Evolutionary conservation across 1,284 basidiomycete genomes (phyloP), one percentile per base, ranked within the genome.

Genomic region (Tilletia horrida): DNA sequence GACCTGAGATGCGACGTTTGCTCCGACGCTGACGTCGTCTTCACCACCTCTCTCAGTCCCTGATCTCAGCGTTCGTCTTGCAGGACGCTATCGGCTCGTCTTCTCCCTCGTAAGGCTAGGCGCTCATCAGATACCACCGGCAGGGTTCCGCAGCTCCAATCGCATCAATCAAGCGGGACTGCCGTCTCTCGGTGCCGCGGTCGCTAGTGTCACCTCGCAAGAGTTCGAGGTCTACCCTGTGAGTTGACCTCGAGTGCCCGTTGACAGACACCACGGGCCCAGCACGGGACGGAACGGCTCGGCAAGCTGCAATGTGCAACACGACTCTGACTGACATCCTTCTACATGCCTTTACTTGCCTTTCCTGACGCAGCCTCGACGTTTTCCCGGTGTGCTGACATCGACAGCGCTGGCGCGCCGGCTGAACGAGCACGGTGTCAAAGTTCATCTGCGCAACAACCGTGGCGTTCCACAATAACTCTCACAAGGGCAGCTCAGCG

Each of bases 41-140:
- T 40, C 4, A 40, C 11, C 11, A 4, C 35, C 35, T 59, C 14
- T 27, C 21, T 35, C 55, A 59, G 55, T 76, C 31, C 69, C 71
- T 23, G 72, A 76, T 47, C 67, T 74, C 43, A 74, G 73, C 63
- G 71, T 74, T 43, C 67, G 73, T 1, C 71, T 75, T n/a, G 73
- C 74, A 45, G 73, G 72, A 0, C 66, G 65, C 8, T 72, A 72
- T 31, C 66, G 67, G 1, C 67, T 73, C 6, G 63, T 62, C 8
- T 76, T 76, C 66, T 67, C 69, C 45, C 71, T 76, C 47, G 57
- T 73, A 18, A 66, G 66, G 2, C 59, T 72, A 4, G 71, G 66
- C 3, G 43, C 45, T 23, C 18, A 23, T 23, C 45, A 18, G 21
- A 3, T 48, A 4, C 45, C 16, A n/a, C 16, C 45, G 16, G 45